Evolutionary conservation across 1,139 yeast genomes (phyloP).

Genomic region (Candida mesenterica): DNA sequence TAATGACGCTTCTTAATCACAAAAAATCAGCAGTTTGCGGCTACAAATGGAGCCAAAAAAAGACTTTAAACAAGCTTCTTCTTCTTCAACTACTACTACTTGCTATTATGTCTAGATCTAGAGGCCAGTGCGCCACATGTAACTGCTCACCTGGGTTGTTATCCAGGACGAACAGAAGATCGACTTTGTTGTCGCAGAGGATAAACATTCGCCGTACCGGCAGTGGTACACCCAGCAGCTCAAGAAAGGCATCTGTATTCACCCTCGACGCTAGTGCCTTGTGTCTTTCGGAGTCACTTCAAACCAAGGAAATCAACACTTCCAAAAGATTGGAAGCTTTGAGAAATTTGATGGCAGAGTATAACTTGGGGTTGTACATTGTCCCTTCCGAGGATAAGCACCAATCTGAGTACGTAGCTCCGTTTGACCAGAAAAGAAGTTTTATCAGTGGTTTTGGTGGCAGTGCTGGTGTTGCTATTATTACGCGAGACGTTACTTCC

Average conservation of each 20-base stretch:
- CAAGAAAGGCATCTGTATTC: slow-evolving; percentile 49
- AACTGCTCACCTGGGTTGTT: slow-evolving; percentile 80
- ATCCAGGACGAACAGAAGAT: slow-evolving; percentile 60
- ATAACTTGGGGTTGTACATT: slow-evolving; percentile 72
- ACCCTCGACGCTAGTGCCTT: slow-evolving; percentile 46
- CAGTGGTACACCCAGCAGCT: slow-evolving; percentile 23
- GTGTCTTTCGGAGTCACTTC: slow-evolving; percentile 36
- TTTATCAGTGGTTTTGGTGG: slow-evolving; percentile 92
- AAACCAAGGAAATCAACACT: slow-evolving; percentile 52
- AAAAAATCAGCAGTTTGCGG: too few relatives aligned
- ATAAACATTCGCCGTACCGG: slow-evolving; percentile 36
- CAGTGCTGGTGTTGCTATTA: slow-evolving; percentile 89
- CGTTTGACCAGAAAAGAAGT: slow-evolving; percentile 77
- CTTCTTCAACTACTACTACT: too few relatives aligned
- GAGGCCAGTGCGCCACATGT: slow-evolving; percentile 66
- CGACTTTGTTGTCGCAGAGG: slow-evolving; percentile 51
- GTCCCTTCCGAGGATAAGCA: slow-evolving; percentile 94
- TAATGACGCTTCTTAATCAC: too few relatives aligned
- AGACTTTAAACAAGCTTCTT: too few relatives aligned
- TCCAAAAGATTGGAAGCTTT: slow-evolving; percentile 58
- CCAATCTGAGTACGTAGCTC: slow-evolving; percentile 84
- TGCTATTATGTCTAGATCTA: slow-evolving; percentile 18
- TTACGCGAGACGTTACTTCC: slow-evolving; percentile 68
- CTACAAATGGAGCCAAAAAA: too few relatives aligned
- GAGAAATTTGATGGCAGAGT: slow-evolving; percentile 62